Conservation (phyloP, 805 yeast species). For the Zygoascus ofunaensis region DNA sequence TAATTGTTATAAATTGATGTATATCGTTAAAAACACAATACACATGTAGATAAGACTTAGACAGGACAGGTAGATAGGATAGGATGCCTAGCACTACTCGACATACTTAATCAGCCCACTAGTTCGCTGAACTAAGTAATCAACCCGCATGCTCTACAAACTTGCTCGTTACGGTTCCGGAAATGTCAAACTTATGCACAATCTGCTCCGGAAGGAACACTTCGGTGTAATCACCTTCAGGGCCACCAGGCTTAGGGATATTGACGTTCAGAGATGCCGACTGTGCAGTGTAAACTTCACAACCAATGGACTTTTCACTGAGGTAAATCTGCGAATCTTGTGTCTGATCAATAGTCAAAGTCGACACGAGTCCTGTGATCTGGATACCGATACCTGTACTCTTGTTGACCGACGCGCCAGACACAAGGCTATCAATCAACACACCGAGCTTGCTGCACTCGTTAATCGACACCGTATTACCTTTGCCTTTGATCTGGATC, state of each 20-base stretch:
- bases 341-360: slow-evolving; percentile 78
- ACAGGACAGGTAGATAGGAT: too few relatives aligned
- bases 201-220: slow-evolving; percentile 87
- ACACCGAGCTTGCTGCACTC: slow-evolving; percentile 65
- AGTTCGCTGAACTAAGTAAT: too few relatives aligned
- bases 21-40: too few relatives aligned
- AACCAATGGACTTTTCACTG: slow-evolving; percentile 56
- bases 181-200: slow-evolving; percentile 51
- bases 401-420: slow-evolving; percentile 84
- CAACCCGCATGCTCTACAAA: slow-evolving; percentile 79
- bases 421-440: slow-evolving; percentile 73
- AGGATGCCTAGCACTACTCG: too few relatives aligned
- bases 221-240: slow-evolving; percentile 54
- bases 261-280: slow-evolving; percentile 81
- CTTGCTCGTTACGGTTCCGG: slow-evolving; percentile 54
- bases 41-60: too few relatives aligned
- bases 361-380: slow-evolving; percentile 71
- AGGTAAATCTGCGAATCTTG: slow-evolving; percentile 79
- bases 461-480: slow-evolving; percentile 75
- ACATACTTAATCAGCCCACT: too few relatives aligned
- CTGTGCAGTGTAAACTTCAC: slow-evolving; percentile 75
- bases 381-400: slow-evolving; percentile 76
- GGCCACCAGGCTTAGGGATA: slow-evolving; percentile 60
- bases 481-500: slow-evolving; percentile 81
- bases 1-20: too few relatives aligned